Evolutionary conservation across 2,329 filamentous ascomycete genomes (phyloP).

Genomic region (Ophiocordyceps camponoti-saundersi): DNA sequence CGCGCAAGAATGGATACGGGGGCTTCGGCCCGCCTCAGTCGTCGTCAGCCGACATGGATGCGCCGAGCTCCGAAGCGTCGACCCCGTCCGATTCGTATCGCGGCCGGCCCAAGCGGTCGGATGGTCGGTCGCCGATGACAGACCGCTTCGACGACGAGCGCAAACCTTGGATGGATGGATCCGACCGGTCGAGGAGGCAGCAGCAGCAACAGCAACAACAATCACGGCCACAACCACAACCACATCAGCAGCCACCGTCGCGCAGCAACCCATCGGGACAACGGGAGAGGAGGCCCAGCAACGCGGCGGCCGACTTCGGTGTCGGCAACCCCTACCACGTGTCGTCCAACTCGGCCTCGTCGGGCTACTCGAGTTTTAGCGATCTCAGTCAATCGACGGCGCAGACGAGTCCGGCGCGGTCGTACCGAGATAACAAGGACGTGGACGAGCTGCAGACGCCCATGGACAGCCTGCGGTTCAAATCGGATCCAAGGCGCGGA

Average conservation of each 20-base stretch:
- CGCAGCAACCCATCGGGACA: conserved; percentile 28
- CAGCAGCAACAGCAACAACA: not conserved
- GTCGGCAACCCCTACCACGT: conserved; percentile 47
- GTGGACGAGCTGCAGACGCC: not conserved
- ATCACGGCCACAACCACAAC: conserved; percentile 24
- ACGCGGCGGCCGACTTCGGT: conserved; percentile 43
- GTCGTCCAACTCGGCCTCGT: conserved; percentile 46
- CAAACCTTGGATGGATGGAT: conserved; percentile 13
- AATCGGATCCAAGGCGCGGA: not conserved
- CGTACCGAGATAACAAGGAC: conserved; percentile 22
- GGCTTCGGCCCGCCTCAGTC: conserved; percentile 34
- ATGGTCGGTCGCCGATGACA: conserved; percentile 16
- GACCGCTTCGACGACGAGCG: conserved; percentile 11
- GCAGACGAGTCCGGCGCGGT: conserved; percentile 26
- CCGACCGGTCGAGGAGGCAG: conserved; percentile 28
- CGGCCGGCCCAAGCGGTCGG: conserved; percentile 31
- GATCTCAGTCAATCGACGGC: conserved; percentile 33
- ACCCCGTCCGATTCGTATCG: conserved; percentile 18
- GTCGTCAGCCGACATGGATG: conserved; percentile 19
- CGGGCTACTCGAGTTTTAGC: conserved; percentile 44
- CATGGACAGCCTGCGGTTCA: conserved; percentile 18
- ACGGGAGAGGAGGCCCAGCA: conserved; percentile 25
- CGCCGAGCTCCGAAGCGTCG: conserved; percentile 18
- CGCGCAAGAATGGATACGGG: conserved; percentile 37
- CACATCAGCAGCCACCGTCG: conserved; percentile 27